These are phyloP conservation scores for Citrus hindsii DNA, from an alignment of 345 rosid genomes.

Conservation along the genomic window DNA sequence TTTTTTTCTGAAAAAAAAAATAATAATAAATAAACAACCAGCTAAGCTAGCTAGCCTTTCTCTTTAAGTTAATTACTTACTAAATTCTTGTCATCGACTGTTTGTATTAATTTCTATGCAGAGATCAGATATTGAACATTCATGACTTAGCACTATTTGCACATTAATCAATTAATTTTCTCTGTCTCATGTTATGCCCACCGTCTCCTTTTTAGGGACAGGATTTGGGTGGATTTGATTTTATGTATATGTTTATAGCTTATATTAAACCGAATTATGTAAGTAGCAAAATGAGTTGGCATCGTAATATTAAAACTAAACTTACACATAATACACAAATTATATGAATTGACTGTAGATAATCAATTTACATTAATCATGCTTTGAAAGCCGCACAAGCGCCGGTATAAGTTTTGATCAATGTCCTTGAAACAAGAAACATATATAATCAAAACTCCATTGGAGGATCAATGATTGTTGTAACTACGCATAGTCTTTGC, in stretches of 20 bases:
- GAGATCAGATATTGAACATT: neutral
- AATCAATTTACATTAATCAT: neutral
- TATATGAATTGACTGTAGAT: conserved; percentile 11
- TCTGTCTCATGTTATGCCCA: neutral
- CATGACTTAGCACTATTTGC: neutral
- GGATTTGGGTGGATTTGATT: conserved; percentile 6
- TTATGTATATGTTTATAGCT: conserved; percentile 1
- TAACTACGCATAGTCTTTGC: neutral
- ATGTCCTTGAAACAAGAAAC: conserved; percentile 19
- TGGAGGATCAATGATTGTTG: neutral
- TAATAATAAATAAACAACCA: neutral
- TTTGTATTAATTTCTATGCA: neutral
- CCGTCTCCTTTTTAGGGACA: conserved; percentile 41
- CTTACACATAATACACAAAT: neutral
- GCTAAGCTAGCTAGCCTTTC: neutral
- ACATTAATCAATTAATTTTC: neutral
- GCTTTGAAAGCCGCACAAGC: conserved; percentile 14
- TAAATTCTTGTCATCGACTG: neutral
- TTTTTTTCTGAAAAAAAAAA: no score
- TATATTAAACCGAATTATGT: conserved; percentile 9
- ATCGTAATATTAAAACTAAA: conserved; percentile 8
- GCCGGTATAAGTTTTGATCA: neutral
- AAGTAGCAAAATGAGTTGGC: conserved; percentile 25
- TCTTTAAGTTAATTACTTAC: neutral
- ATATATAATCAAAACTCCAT: conserved; percentile 21